phyloP scores from a whole-genome alignment of 495 filamentous ascomycete species.

The Daldinia concentrica region DNA sequence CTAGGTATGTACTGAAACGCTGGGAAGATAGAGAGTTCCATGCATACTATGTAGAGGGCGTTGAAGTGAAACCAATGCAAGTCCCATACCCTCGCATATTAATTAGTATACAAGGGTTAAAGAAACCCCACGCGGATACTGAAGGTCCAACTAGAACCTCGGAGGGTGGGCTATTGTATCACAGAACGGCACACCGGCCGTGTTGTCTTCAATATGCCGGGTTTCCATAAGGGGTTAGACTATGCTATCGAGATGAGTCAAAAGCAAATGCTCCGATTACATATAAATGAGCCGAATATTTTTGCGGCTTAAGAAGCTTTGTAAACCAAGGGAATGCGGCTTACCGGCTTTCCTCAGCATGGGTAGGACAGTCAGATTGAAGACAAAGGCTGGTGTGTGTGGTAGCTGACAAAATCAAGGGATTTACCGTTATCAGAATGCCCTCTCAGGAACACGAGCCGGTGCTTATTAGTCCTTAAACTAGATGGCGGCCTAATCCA shows the following conservation, averaged over 20 bases:
- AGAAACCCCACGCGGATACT: constrained; percentile 38
- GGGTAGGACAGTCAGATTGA: constrained; percentile 33
- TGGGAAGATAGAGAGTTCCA: constrained; percentile 14
- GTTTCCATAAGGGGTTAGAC: constrained; percentile 29
- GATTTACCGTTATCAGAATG: constrained; percentile 35
- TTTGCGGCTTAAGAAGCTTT: constrained; percentile 26
- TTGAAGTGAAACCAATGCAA: constrained; percentile 41
- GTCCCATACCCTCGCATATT: constrained; percentile 29
- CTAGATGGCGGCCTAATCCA: constrained; percentile 30
- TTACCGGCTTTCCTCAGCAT: constrained; percentile 29
- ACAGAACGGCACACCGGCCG: constrained; percentile 26
- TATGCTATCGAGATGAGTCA: constrained; percentile 12
- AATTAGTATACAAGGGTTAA: constrained; percentile 23
- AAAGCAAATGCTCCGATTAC: constrained; percentile 12
- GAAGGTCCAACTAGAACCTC: constrained; percentile 36
- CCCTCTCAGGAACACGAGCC: constrained; percentile 41
- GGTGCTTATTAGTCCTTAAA: constrained; percentile 36
- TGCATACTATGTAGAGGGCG: constrained; percentile 20
- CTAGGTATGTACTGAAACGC: constrained; percentile 26
- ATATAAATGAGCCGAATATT: constrained; percentile 18
- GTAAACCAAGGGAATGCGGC: constrained; percentile 9
- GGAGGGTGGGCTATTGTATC: constrained; percentile 31
- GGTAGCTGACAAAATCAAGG: constrained; percentile 28
- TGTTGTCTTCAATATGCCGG: constrained; percentile 31
- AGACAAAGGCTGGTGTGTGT: constrained; percentile 26